phyloP scores from a whole-genome alignment of 2,329 filamentous ascomycete species.

The Fusarium sp. region DNA sequence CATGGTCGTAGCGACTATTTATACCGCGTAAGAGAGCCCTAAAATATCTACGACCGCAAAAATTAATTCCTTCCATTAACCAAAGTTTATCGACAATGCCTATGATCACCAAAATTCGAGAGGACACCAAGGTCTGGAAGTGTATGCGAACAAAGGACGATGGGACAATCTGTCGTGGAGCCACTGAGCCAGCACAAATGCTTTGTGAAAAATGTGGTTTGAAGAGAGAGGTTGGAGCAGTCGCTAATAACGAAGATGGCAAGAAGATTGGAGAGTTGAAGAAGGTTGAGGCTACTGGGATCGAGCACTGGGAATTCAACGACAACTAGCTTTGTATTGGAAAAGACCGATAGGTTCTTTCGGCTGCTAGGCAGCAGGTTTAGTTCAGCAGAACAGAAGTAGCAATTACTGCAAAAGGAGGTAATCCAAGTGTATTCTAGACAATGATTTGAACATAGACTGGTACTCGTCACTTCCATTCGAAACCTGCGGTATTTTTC shows the following conservation, averaged over 20 bases:
- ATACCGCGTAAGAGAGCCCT: too few species aligned
- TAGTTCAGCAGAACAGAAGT: too few species aligned
- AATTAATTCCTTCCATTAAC: fast-evolving
- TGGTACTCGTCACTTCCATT: too few species aligned
- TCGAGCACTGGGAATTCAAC: not conserved
- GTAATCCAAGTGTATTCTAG: too few species aligned
- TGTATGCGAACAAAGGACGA: not conserved
- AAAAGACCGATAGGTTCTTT: fast-evolving
- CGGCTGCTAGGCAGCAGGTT: fast-evolving
- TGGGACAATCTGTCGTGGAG: not conserved
- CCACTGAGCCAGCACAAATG: not conserved
- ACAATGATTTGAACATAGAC: fast-evolving
- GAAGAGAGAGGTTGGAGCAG: not conserved
- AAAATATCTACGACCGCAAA: fast-evolving
- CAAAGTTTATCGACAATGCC: not conserved
- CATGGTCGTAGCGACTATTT: fast-evolving
- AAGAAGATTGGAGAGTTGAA: not conserved
- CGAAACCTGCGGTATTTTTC: fast-evolving
- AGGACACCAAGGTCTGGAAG: not conserved
- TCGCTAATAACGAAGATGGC: not conserved
- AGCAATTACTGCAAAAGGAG: too few species aligned
- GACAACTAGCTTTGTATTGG: not conserved
- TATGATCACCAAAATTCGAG: not conserved
- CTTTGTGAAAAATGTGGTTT: not conserved
- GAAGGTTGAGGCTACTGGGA: not conserved